A percentile compares a stretch with the other conserved stretches of the same genome.
Conservation (phyloP, 768 basidiomycete species). For the Cantharellus cinnabarinus region DNA sequence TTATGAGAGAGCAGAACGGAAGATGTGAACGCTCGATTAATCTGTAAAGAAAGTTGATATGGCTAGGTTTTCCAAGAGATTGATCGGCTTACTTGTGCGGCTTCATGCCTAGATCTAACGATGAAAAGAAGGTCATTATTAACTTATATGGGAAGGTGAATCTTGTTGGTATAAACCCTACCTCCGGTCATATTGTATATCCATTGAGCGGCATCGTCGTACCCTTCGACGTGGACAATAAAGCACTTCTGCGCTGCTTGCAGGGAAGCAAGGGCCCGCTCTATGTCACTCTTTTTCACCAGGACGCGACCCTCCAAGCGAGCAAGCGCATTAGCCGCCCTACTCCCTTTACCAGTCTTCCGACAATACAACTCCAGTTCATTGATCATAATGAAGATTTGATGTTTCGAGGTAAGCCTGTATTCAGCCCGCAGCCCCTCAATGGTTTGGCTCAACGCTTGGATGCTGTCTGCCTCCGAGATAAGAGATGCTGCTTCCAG, state of each 20-base stretch:
- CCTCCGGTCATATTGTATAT: slow-evolving; percentile 10
- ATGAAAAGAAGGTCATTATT: no score
- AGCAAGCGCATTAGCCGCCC: background rate
- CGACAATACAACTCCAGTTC: background rate
- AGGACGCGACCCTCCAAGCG: background rate
- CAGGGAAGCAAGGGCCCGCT: slow-evolving; percentile 1
- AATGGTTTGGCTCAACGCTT: background rate
- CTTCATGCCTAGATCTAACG: background rate
- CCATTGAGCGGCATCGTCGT: slow-evolving; percentile 4
- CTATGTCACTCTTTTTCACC: background rate
- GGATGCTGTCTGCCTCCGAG: background rate
- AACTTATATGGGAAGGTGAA: no score
- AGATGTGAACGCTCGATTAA: slow-evolving; percentile 9
- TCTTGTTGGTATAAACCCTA: slow-evolving; percentile 2
- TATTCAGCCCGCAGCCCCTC: background rate
- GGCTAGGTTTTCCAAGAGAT: background rate
- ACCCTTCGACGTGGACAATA: slow-evolving; percentile 3
- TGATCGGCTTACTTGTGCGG: background rate
- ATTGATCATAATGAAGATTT: slow-evolving; percentile 2
- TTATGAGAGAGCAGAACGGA: slow-evolving; percentile 6
- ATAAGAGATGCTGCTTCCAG: background rate
- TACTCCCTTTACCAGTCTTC: background rate
- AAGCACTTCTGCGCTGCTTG: slow-evolving; percentile 1
- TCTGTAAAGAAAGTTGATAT: background rate
- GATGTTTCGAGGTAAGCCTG: background rate